Evolutionary conservation across 495 filamentous ascomycete species (phyloP).

Genomic region (Xylaria flabelliformis): DNA sequence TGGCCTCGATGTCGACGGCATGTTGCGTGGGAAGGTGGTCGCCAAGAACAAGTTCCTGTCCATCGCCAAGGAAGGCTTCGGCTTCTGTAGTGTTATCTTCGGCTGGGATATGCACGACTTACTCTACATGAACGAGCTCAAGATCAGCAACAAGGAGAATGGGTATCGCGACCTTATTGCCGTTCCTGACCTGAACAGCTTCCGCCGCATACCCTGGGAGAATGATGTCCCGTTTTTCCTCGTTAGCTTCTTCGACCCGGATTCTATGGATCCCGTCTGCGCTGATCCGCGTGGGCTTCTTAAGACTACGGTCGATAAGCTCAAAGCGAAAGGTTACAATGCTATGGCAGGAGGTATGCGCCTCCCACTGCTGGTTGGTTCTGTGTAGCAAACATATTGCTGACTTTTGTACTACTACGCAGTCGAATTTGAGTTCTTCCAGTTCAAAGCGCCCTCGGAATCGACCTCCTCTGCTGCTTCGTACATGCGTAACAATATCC

Average conservation of each 20-base stretch:
- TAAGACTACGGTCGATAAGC: slow-evolving; percentile 68
- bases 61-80: slow-evolving; percentile 82
- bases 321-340: slow-evolving; percentile 67
- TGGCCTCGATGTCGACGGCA: slow-evolving; percentile 89
- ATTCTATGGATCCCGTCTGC: slow-evolving; percentile 70
- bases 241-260: slow-evolving; percentile 83
- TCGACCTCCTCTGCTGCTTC: slow-evolving; percentile 65
- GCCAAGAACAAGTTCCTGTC: slow-evolving; percentile 96
- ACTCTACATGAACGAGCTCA: slow-evolving; percentile 83
- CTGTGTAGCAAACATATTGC: neutral
- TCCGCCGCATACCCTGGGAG: slow-evolving; percentile 95
- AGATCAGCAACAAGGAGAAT: slow-evolving; percentile 90
- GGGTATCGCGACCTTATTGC: slow-evolving; percentile 92
- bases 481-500: slow-evolving; percentile 76
- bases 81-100: slow-evolving; percentile 96
- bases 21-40: slow-evolving; percentile 90
- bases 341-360: slow-evolving; percentile 92
- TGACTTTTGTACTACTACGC: slow-evolving; percentile 11
- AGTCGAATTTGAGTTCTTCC: slow-evolving; percentile 99
- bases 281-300: slow-evolving; percentile 85
- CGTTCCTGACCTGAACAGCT: slow-evolving; percentile 78
- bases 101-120: slow-evolving; percentile 98
- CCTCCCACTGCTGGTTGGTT: neutral
- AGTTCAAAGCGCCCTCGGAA: slow-evolving; percentile 75
- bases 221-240: slow-evolving; percentile 91